Conservation (phyloP, 108 stramenopile species). For the Halocafeteria seosinensis region DNA sequence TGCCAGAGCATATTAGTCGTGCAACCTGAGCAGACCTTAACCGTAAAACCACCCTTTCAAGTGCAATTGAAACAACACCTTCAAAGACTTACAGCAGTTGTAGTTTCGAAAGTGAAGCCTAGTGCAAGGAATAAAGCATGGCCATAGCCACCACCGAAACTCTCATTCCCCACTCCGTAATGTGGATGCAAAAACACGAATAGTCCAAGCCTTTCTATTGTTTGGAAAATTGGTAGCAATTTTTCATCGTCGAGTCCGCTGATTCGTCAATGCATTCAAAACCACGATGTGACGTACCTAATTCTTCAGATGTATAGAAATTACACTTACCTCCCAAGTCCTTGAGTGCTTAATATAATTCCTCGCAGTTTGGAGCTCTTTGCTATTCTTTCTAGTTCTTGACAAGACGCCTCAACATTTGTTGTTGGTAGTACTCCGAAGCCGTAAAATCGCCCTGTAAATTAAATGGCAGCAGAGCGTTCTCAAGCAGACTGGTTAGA, state of each 20-base stretch:
- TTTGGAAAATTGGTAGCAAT: slow-evolving; percentile 7
- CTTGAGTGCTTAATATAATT: slow-evolving; percentile 10
- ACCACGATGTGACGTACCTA: too few species aligned
- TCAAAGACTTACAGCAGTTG: slow-evolving; percentile 8
- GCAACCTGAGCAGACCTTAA: too few species aligned
- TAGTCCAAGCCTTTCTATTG: neutral
- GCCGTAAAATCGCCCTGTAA: neutral
- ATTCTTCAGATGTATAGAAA: too few species aligned
- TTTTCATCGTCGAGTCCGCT: slow-evolving; percentile 11
- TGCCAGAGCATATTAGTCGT: slow-evolving; percentile 15
- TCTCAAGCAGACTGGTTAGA: too few species aligned
- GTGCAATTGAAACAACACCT: too few species aligned
- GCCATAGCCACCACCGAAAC: slow-evolving; percentile 3
- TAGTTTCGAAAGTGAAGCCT: slow-evolving; percentile 29
- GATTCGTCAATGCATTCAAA: too few species aligned
- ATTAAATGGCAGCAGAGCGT: too few species aligned
- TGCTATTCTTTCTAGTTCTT: neutral
- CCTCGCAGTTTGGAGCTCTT: neutral
- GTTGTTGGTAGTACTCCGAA: slow-evolving; percentile 8
- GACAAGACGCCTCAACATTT: neutral
- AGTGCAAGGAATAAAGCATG: slow-evolving; percentile 21
- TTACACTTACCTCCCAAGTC: slow-evolving; percentile 11
- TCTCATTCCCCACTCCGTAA: slow-evolving; percentile 16
- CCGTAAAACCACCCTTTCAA: too few species aligned
- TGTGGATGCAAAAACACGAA: slow-evolving; percentile 20